Evolutionary conservation across 2,329 filamentous ascomycete species (phyloP), one percentile per base, ranked within the genome.

Genomic region (Epichloe bromicola): DNA sequence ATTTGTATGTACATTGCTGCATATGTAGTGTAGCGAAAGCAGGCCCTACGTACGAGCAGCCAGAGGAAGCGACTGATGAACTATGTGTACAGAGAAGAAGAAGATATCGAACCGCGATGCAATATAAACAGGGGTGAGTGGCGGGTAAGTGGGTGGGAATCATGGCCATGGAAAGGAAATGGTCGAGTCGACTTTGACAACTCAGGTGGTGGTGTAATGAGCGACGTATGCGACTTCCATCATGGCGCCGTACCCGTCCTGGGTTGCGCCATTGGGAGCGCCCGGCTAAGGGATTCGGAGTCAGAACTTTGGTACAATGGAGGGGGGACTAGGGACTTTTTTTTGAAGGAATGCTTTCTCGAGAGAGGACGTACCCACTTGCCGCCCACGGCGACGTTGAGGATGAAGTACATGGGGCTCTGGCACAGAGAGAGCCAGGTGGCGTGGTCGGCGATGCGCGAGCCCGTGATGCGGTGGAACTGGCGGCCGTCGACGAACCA

Each of bases 381-480:
- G 26, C 76, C 76, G 10, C 76, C 76, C 33, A 80, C 71, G 44
- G 77, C 76, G 5, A 80, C 65, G 53, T 80, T 79, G 49, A 80
- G 61, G 50, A 80, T 71, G 47, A 79, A 60, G 56, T 70, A 78
- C 59, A 76, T 57, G 2, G 75, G 71, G 49, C 65, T 71, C 55
- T 78, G 71, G 19, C 73, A 73, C 17, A 80, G 61, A 3, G 68
- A 65, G 3, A 61, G 67, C 76, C 76, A 80, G n/a, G 72, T 64
- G 1, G 59, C 61, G 51, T 68, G 60, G 52, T 76, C 68, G 39
- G 65, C 67, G 52, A 80, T 67, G 23, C 69, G 61, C 0, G 62
- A 58, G 0, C 75, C 76, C 2, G 63, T 67, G 20, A 79, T 59
- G 19, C 65, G 65, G 48, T 70, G 64, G 56, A 68, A 78, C 36